These are phyloP conservation scores for Trichoderma koningii DNA, from an alignment of 2,329 filamentous ascomycete species.

Conservation along the genomic window DNA sequence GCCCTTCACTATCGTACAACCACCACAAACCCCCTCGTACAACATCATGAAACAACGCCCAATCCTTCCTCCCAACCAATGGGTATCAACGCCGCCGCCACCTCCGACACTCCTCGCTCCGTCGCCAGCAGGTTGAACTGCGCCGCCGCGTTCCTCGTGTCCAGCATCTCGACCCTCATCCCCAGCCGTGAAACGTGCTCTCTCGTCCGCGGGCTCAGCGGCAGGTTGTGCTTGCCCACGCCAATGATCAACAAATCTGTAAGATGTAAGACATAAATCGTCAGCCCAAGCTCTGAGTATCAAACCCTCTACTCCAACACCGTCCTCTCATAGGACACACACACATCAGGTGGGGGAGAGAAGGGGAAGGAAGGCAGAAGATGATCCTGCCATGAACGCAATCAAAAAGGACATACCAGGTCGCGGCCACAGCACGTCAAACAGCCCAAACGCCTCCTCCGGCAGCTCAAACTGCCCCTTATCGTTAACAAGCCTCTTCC, in stretches of 20 bases:
- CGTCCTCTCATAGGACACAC: background rate
- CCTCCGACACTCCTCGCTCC: conserved; percentile 80
- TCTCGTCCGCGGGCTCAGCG: conserved; percentile 74
- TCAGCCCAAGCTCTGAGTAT: background rate
- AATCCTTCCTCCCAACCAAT: conserved; percentile 73
- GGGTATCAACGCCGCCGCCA: conserved; percentile 86
- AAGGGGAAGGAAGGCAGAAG: background rate
- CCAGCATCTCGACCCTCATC: conserved; percentile 82
- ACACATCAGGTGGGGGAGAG: background rate
- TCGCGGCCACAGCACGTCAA: conserved; percentile 81
- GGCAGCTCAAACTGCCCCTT: conserved; percentile 82
- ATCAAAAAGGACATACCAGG: conserved; percentile 62
- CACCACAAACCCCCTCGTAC: background rate
- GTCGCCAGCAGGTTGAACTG: conserved; percentile 96
- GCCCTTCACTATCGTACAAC: background rate
- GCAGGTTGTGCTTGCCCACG: conserved; percentile 72
- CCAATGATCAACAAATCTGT: conserved; percentile 88
- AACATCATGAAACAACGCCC: conserved; percentile 17
- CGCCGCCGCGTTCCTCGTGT: conserved; percentile 89
- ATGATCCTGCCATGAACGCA: background rate
- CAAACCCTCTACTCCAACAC: background rate
- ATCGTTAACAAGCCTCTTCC: conserved; percentile 62
- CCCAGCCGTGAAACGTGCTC: conserved; percentile 74
- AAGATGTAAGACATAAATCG: background rate
- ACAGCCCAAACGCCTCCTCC: conserved; percentile 69